Evolutionary conservation across 768 basidiomycete genomes (phyloP).

Genomic region (Serendipita sp.): DNA sequence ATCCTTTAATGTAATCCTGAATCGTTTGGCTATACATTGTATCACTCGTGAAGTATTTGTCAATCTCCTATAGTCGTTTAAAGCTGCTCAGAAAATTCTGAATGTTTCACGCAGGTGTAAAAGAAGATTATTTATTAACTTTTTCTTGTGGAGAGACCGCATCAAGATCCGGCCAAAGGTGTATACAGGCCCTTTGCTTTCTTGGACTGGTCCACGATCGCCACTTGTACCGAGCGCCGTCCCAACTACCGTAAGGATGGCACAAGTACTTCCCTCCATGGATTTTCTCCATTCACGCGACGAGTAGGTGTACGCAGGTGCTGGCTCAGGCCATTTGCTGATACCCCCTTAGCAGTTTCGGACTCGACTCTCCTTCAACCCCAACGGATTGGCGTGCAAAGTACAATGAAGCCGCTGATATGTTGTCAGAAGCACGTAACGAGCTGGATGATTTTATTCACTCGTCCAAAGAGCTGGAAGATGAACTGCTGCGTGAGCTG

Average conservation of each 20-base stretch:
- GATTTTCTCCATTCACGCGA: not conserved
- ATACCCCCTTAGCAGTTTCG: slow-evolving; percentile 5
- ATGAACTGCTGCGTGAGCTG: slow-evolving; percentile 82
- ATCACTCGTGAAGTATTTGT: too few relatives aligned
- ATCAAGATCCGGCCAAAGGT: not conserved
- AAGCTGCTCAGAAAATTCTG: too few relatives aligned
- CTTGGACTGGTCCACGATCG: not conserved
- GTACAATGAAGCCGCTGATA: slow-evolving; percentile 37
- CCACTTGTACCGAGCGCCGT: slow-evolving; percentile 3
- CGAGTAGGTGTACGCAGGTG: not conserved
- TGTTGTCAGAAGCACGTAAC: slow-evolving; percentile 65
- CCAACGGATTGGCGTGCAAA: slow-evolving; percentile 16
- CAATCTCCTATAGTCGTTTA: not conserved
- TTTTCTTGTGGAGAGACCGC: not conserved
- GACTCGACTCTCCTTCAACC: slow-evolving; percentile 5
- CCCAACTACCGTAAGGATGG: not conserved
- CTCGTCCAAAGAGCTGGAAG: slow-evolving; percentile 80
- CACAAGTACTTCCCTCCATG: not conserved
- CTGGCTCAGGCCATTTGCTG: not conserved
- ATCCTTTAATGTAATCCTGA: too few relatives aligned
- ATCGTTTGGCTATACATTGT: too few relatives aligned
- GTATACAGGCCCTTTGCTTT: not conserved
- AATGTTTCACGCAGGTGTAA: too few relatives aligned
- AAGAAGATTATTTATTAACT: too few relatives aligned
- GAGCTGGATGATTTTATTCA: slow-evolving; percentile 80